These are phyloP conservation scores for Emericellopsis terricola DNA, from an alignment of 495 filamentous ascomycete species.

Conservation along the genomic window DNA sequence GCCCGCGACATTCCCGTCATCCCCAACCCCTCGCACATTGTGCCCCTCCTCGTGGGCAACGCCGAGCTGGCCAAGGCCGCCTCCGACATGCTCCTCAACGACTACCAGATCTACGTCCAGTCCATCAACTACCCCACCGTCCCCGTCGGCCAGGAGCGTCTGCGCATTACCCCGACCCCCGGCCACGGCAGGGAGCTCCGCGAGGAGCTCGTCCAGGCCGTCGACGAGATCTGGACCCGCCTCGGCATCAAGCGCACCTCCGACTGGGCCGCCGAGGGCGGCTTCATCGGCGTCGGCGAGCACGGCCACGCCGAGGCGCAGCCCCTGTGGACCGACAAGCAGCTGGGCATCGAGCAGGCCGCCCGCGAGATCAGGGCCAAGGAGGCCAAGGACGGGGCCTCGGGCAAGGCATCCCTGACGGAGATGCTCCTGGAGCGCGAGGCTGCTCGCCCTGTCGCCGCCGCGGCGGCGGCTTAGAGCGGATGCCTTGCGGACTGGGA, in stretches of 20 bases:
- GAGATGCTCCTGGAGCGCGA: slow-evolving; percentile 21
- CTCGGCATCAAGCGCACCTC: slow-evolving; percentile 79
- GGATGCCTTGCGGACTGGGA: background rate
- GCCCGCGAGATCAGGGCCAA: slow-evolving; percentile 30
- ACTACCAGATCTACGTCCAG: slow-evolving; percentile 90
- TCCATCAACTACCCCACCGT: slow-evolving; percentile 99
- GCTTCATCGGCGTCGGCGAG: slow-evolving; percentile 83
- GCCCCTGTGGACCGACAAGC: slow-evolving; percentile 72
- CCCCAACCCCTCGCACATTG: slow-evolving; percentile 90
- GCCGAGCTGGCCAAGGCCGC: slow-evolving; percentile 86
- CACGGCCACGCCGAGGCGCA: slow-evolving; percentile 31
- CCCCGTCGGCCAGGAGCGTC: slow-evolving; percentile 83
- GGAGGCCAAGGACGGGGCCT: background rate
- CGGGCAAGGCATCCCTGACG: slow-evolving; percentile 12
- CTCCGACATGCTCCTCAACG: slow-evolving; percentile 69
- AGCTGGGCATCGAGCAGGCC: slow-evolving; percentile 52
- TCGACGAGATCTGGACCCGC: slow-evolving; percentile 74
- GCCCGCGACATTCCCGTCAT: slow-evolving; percentile 88
- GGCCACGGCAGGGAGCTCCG: slow-evolving; percentile 71
- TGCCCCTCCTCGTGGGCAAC: slow-evolving; percentile 84
- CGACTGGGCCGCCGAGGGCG: slow-evolving; percentile 80
- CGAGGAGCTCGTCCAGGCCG: slow-evolving; percentile 65
- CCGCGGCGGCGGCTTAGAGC: slow-evolving; percentile 5
- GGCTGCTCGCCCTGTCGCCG: slow-evolving; percentile 2
- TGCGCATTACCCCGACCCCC: slow-evolving; percentile 89